These are phyloP conservation scores for Fistulifera pelliculosa DNA, from an alignment of 108 stramenopile genomes.

Conservation along the genomic window DNA sequence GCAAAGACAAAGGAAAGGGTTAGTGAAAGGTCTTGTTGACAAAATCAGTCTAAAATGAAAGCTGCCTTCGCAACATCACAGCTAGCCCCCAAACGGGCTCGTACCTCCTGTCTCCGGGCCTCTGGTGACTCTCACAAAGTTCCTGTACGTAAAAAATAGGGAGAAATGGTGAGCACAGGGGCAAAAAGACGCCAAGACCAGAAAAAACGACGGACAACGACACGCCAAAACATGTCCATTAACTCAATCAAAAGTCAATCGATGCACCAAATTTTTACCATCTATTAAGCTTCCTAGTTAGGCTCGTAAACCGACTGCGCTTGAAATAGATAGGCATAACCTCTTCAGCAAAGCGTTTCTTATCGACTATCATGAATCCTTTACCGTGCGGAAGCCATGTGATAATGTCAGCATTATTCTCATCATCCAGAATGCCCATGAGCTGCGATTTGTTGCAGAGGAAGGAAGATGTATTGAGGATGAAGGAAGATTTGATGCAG, in stretches of 20 bases:
- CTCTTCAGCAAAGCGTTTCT: constrained; percentile 36
- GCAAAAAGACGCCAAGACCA: neutral
- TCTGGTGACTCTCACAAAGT: constrained; percentile 21
- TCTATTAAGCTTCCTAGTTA: constrained; percentile 54
- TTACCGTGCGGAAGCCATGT: constrained; percentile 42
- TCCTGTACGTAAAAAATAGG: neutral
- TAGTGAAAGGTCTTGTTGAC: too few relatives aligned
- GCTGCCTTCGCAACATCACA: too few relatives aligned
- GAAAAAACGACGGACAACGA: constrained; percentile 1
- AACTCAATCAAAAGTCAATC: too few relatives aligned
- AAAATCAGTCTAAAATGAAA: too few relatives aligned
- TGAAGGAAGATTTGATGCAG: too few relatives aligned
- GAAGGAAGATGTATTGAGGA: too few relatives aligned
- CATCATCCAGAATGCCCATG: constrained; percentile 30
- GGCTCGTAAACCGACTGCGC: constrained; percentile 66
- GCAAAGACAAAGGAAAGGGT: neutral
- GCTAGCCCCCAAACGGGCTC: too few relatives aligned
- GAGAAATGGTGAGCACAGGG: neutral
- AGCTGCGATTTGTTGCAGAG: constrained; percentile 10
- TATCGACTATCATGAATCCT: constrained; percentile 41
- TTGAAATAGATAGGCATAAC: constrained; percentile 75
- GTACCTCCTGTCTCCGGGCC: constrained; percentile 15
- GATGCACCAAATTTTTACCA: too few relatives aligned
- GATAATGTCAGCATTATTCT: constrained; percentile 25
- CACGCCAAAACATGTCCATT: too few relatives aligned